Conservation (phyloP, 495 filamentous ascomycete species). For the Aspergillus bridgeri region DNA sequence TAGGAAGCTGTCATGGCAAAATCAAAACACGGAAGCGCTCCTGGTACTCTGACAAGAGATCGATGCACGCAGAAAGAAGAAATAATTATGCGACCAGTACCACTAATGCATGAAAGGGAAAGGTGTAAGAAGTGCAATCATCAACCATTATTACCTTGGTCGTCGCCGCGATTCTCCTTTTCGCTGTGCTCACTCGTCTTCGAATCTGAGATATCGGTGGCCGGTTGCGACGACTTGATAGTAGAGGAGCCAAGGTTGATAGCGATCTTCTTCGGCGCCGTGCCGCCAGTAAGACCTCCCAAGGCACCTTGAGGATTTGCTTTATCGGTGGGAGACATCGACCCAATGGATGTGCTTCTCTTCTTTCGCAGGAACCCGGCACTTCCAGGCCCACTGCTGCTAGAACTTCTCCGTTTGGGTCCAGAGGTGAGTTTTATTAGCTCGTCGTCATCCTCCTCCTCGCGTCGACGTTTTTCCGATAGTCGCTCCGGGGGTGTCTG, state of each 20-base stretch:
- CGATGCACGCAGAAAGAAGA: conserved; percentile 10
- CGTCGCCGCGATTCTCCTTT: conserved; percentile 38
- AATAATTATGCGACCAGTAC: conserved; percentile 3
- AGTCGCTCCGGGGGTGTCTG: conserved; percentile 64
- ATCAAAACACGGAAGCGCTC: conserved; percentile 19
- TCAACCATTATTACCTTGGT: conserved; percentile 26
- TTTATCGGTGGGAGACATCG: conserved; percentile 29
- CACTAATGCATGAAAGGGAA: conserved; percentile 14
- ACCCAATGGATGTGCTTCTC: conserved; percentile 38
- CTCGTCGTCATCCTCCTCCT: conserved; percentile 84
- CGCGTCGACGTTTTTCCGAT: conserved; percentile 87
- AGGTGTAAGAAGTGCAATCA: conserved; percentile 6
- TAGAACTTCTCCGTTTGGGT: conserved; percentile 62
- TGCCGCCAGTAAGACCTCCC: conserved; percentile 25
- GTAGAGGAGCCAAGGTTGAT: conserved; percentile 39
- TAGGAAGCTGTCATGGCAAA: conserved; percentile 25
- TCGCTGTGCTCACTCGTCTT: conserved; percentile 26
- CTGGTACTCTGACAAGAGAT: conserved; percentile 15
- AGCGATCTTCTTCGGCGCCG: conserved; percentile 48
- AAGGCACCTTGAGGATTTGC: conserved; percentile 18
- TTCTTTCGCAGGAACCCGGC: conserved; percentile 38
- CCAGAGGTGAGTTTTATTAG: conserved; percentile 65
- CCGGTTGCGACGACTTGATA: conserved; percentile 17
- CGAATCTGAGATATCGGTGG: conserved; percentile 12
- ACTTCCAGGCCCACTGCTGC: conserved; percentile 33